phyloP scores from a whole-genome alignment of 192 early-diverging fungal genomes.

The Mortierella antarctica region DNA sequence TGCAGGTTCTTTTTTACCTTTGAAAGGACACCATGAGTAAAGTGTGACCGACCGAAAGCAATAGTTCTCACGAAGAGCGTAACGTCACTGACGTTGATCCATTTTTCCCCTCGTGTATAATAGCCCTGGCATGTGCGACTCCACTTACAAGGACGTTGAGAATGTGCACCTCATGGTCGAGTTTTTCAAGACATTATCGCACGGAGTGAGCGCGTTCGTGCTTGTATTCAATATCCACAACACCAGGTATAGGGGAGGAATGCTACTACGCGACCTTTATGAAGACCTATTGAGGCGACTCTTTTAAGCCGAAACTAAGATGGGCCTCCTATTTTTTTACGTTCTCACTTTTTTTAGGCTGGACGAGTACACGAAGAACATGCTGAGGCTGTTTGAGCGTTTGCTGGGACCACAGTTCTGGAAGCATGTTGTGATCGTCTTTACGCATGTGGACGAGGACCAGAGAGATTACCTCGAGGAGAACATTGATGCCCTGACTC shows the following conservation, averaged over 20 bases:
- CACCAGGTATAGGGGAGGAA: constrained; percentile 46
- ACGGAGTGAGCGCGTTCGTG: constrained; percentile 66
- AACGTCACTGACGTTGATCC: not conserved
- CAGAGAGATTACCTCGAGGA: constrained; percentile 56
- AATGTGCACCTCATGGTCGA: constrained; percentile 59
- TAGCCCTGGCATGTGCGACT: constrained; percentile 63
- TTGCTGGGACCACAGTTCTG: constrained; percentile 63
- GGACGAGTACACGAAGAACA: constrained; percentile 65
- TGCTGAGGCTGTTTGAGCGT: constrained; percentile 59
- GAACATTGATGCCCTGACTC: constrained; percentile 57
- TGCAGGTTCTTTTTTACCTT: too few relatives aligned
- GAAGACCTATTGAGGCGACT: not conserved
- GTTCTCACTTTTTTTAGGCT: constrained; percentile 23
- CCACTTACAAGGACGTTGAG: constrained; percentile 52
- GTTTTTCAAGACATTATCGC: constrained; percentile 61
- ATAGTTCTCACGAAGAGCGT: too few relatives aligned
- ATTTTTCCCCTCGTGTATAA: not conserved
- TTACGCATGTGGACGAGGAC: constrained; percentile 65
- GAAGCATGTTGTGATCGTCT: constrained; percentile 65
- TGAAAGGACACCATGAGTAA: too few relatives aligned
- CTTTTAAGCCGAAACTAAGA: not conserved
- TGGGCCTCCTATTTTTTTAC: not conserved
- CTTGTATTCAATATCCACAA: constrained; percentile 65
- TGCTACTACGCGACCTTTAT: too few relatives aligned
- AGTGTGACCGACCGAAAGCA: too few relatives aligned